phyloP scores from a whole-genome alignment of 148 eudicot genomes.

The Camellia japonica region DNA sequence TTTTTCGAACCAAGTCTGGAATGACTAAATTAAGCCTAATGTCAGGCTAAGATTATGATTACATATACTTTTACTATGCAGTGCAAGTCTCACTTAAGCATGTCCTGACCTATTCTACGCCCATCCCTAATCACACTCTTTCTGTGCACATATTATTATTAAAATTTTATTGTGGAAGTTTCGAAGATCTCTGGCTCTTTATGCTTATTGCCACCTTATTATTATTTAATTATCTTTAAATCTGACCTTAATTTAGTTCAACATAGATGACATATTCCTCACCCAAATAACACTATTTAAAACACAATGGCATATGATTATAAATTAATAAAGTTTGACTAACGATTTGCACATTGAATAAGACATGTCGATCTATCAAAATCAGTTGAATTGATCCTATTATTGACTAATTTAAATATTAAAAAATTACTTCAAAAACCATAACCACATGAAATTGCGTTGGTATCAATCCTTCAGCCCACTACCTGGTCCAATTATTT shows the following conservation, averaged over 20 bases:
- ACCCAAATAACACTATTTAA: background rate
- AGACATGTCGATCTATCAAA: background rate
- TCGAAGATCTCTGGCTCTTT: background rate
- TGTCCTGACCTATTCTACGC: too few species aligned
- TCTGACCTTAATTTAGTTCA: constrained; percentile 10
- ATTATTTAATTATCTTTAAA: background rate
- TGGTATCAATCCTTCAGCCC: background rate
- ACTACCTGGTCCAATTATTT: background rate
- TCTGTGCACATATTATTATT: background rate
- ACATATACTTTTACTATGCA: too few species aligned
- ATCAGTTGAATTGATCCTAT: background rate
- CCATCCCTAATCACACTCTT: too few species aligned
- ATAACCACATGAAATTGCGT: background rate
- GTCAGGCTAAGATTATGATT: too few species aligned
- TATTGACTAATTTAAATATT: background rate
- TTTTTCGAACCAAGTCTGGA: too few species aligned
- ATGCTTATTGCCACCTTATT: background rate
- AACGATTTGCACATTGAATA: background rate
- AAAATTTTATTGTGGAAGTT: background rate
- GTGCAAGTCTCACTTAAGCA: too few species aligned
- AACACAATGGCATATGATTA: background rate
- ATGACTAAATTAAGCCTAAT: too few species aligned
- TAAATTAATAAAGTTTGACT: background rate
- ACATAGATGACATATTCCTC: background rate
- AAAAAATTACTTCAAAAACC: background rate